Conservation (phyloP, 2,329 filamentous ascomycete species). For the Bipolaris victoriae region DNA sequence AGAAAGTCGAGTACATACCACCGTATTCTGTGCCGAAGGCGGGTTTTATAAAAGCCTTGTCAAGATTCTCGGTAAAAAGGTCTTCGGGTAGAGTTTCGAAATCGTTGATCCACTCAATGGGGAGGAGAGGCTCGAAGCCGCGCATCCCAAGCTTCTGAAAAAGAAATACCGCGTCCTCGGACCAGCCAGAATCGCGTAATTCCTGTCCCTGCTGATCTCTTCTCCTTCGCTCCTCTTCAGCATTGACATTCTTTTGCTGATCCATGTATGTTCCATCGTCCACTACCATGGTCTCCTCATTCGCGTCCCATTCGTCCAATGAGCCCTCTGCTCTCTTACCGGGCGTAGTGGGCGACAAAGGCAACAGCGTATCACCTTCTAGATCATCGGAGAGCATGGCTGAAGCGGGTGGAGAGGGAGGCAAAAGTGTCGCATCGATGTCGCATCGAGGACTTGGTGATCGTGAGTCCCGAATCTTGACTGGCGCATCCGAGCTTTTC, state of each 20-base stretch:
- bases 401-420: slow-evolving; percentile 42
- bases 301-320: slow-evolving; percentile 42
- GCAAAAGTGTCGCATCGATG: slow-evolving; percentile 33
- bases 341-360: slow-evolving; percentile 14
- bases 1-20: slow-evolving; percentile 39
- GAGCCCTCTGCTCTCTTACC: slow-evolving; percentile 14
- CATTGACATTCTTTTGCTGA: slow-evolving; percentile 31
- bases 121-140: slow-evolving; percentile 63
- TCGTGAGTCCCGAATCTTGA: slow-evolving; percentile 32
- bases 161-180: slow-evolving; percentile 59
- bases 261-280: slow-evolving; percentile 41
- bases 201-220: slow-evolving; percentile 36
- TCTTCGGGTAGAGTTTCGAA: slow-evolving; percentile 60
- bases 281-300: slow-evolving; percentile 45
- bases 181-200: slow-evolving; percentile 56
- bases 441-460: slow-evolving; percentile 31
- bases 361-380: slow-evolving; percentile 42
- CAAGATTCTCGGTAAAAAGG: slow-evolving; percentile 56
- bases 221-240: slow-evolving; percentile 31
- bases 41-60: slow-evolving; percentile 56
- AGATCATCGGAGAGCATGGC: slow-evolving; percentile 28
- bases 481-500: slow-evolving; percentile 43
- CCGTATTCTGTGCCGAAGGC: slow-evolving; percentile 54
- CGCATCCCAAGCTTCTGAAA: slow-evolving; percentile 61
- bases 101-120: slow-evolving; percentile 59